Base-by-base conservation (phyloP, 202 grass and related monocot species). In the Zoysia matrella region DNA sequence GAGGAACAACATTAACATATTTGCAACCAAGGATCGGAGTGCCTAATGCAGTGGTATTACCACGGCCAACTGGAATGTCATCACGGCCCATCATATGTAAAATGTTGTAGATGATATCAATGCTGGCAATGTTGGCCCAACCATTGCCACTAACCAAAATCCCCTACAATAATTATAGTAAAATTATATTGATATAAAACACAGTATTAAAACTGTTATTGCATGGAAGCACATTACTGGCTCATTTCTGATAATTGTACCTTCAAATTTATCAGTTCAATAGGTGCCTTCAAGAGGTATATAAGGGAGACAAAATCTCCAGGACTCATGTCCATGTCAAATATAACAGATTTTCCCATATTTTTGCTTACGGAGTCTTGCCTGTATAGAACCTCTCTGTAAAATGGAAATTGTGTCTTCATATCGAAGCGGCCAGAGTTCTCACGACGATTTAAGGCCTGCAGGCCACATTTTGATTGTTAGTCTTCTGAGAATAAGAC, bases 21-120 rank as follows among this genome's bases (percentile, higher is more conserved):
- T 90, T 67, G 60, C 93, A 95, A 47, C 90, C 85, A 11, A 92
- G 76, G 16, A 30, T 64, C 22, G 90, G 80, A 14, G 76, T 65
- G 4, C 90, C 80, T 50, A 95, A 65, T 2, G 90, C 90, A 65
- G 79, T 92, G 47, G 88, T 43, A 48, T 88, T 92, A 22, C 93
- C 90, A 60, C 92, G 80, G n/a, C 88, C 93, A 18, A 95, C 90
- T 52, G 77, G 90, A 57, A 95, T 90, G 73, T 92, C 93, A 76
- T 95, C 93, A 18, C 88, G 88, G 39, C 93, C 93, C 93, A 92
- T 95, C 90, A 95, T 95, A 77, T 95, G 93, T 13, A 92, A 80
- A 15, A 89, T 57, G 43, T 95, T 90, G 12, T 95, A 95, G 68
- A 95, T 39, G 44, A 95, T 64, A 77, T 92, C 93, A 65, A 92